Evolutionary conservation across 345 rosid genomes (phyloP).

Genomic region (Arabis alpina): DNA sequence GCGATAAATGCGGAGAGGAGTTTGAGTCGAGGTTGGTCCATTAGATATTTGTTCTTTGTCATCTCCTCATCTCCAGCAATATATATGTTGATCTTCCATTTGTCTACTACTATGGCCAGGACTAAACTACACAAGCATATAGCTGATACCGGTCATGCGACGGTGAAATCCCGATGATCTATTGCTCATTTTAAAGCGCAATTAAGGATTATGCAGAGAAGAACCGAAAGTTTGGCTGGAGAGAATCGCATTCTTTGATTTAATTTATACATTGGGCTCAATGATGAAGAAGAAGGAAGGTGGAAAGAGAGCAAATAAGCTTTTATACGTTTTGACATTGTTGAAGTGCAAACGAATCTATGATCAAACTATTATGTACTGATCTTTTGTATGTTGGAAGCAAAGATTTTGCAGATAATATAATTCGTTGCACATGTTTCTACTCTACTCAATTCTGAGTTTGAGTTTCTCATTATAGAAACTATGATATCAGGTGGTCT

Average conservation of each 20-base stretch:
- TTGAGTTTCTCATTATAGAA: too few species aligned
- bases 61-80: slow-evolving; percentile 7
- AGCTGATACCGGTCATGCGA: slow-evolving; percentile 75
- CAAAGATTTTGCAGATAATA: slow-evolving; percentile 12
- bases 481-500: too few species aligned
- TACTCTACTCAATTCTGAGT: too few species aligned
- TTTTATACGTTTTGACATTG: slow-evolving; percentile 20
- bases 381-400: slow-evolving; percentile 7
- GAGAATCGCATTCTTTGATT: slow-evolving; percentile 40
- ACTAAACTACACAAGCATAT: slow-evolving; percentile 75
- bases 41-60: slow-evolving; percentile 20
- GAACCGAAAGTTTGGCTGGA: slow-evolving; percentile 20
- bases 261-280: slow-evolving; percentile 26
- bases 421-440: too few species aligned
- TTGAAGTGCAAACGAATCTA: slow-evolving; percentile 9
- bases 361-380: slow-evolving; percentile 1
- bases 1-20: slow-evolving; percentile 84
- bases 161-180: slow-evolving; percentile 58
- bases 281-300: neutral
- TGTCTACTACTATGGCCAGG: slow-evolving; percentile 48
- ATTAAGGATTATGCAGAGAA: slow-evolving; percentile 27
- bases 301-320: slow-evolving; percentile 7
- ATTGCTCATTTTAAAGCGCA: slow-evolving; percentile 20
- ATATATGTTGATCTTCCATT: slow-evolving; percentile 3
- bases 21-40: slow-evolving; percentile 74